phyloP scores from a whole-genome alignment of 1,284 basidiomycete genomes.

The Ceratobasidium sp. region DNA sequence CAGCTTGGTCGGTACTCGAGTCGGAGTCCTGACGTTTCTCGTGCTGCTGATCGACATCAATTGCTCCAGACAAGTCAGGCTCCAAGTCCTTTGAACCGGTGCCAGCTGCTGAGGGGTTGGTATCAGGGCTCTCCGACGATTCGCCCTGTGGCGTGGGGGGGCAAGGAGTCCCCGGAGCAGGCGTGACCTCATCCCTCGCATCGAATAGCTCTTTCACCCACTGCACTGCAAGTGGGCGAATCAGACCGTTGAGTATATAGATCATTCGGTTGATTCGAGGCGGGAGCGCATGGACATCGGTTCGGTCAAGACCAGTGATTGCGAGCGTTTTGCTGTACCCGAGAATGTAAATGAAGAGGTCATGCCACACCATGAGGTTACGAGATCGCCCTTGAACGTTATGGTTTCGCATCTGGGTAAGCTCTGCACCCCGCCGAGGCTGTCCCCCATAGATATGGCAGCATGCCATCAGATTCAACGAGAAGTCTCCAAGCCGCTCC shows the following conservation, averaged over 20 bases:
- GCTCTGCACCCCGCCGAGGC: background rate
- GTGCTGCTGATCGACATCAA: too few species aligned
- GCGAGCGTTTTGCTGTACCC: slow-evolving; percentile 11
- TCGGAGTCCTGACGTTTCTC: too few species aligned
- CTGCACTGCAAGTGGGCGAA: too few species aligned
- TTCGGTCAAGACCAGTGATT: background rate
- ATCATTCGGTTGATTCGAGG: background rate
- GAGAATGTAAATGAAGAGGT: background rate
- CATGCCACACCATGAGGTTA: background rate
- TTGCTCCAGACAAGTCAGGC: too few species aligned
- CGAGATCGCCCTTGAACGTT: background rate
- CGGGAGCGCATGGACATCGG: slow-evolving; percentile 4
- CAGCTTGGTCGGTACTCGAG: too few species aligned
- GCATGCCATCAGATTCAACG: background rate
- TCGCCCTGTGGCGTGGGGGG: background rate
- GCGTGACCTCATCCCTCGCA: background rate
- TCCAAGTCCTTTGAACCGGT: too few species aligned
- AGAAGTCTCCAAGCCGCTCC: background rate
- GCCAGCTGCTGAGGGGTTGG: too few species aligned
- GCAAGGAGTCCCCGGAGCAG: background rate
- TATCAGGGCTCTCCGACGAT: too few species aligned
- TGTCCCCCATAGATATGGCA: background rate
- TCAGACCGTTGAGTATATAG: too few species aligned
- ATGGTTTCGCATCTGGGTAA: slow-evolving; percentile 2
- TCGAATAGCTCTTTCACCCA: slow-evolving; percentile 1